Conservation (phyloP, 192 early-diverging fungal genomes). For the Spizellomyces sp. region DNA sequence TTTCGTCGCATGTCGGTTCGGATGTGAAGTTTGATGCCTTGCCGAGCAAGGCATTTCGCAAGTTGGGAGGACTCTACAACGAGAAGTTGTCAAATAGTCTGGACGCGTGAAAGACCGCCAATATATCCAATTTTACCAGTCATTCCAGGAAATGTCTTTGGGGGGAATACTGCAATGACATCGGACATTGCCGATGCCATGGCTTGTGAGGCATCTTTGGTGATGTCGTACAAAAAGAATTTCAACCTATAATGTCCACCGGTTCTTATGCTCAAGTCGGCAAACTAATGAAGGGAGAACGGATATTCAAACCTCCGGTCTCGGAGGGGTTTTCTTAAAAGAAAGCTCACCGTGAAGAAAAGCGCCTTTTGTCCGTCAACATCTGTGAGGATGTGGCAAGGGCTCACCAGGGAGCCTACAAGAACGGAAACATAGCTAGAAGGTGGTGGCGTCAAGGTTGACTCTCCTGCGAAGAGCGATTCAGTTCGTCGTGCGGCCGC, state of each 20-base stretch:
- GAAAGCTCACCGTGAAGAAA: slow-evolving; percentile 28
- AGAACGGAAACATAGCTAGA: slow-evolving; percentile 8
- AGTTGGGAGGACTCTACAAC: slow-evolving; percentile 37
- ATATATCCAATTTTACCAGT: slow-evolving; percentile 22
- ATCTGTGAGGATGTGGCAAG: slow-evolving; percentile 33
- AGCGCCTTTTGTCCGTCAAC: slow-evolving; percentile 21
- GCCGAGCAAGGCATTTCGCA: slow-evolving; percentile 43
- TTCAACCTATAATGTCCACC: slow-evolving; percentile 37
- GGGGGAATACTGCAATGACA: slow-evolving; percentile 36
- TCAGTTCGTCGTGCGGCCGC: slow-evolving; percentile 5
- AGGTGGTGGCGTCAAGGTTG: not conserved
- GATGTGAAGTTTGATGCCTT: slow-evolving; percentile 45
- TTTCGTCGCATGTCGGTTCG: slow-evolving; percentile 13
- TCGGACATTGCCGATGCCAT: slow-evolving; percentile 24
- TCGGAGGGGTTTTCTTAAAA: not conserved
- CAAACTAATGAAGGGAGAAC: slow-evolving; percentile 14
- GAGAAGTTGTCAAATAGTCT: not conserved
- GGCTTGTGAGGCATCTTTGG: slow-evolving; percentile 20
- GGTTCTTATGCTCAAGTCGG: slow-evolving; percentile 36
- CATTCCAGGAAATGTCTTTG: slow-evolving; percentile 49
- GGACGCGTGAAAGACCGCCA: not conserved
- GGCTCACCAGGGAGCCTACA: slow-evolving; percentile 36
- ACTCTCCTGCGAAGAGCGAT: not conserved
- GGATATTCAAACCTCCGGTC: not conserved
- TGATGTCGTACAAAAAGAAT: slow-evolving; percentile 43